These are phyloP conservation scores for Aspergillus clavatus DNA, from an alignment of 2,329 filamentous ascomycete genomes.

Conservation along the genomic window DNA sequence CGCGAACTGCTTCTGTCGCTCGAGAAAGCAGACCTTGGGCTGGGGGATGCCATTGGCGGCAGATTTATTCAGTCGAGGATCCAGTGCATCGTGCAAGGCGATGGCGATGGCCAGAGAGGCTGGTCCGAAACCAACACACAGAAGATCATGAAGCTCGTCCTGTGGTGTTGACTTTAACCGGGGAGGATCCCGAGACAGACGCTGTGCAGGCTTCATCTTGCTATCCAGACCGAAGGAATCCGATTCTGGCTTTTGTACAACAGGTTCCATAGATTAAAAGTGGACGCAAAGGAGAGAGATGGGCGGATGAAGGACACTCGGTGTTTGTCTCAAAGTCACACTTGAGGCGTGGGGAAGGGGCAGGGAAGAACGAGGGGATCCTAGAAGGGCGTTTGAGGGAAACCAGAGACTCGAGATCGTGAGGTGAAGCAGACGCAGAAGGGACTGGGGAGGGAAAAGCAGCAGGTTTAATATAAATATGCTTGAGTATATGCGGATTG, in stretches of 20 bases:
- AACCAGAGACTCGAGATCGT: too few relatives aligned
- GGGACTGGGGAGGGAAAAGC: background rate
- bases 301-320: background rate
- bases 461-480: background rate
- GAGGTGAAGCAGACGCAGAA: background rate
- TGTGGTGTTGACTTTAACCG: conserved; percentile 51
- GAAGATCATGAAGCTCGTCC: conserved; percentile 70
- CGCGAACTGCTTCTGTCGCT: conserved; percentile 75
- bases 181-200: conserved; percentile 27
- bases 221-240: conserved; percentile 19
- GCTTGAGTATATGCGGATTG: too few relatives aligned
- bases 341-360: conserved; percentile 8
- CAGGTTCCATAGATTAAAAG: conserved; percentile 17
- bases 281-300: conserved; percentile 3
- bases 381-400: too few relatives aligned
- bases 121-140: conserved; percentile 90
- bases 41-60: conserved; percentile 34
- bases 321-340: conserved; percentile 5
- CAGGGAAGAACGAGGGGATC: too few relatives aligned
- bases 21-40: conserved; percentile 79
- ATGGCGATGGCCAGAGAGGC: conserved; percentile 86
- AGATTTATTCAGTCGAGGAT: conserved; percentile 40
- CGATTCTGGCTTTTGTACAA: conserved; percentile 22
- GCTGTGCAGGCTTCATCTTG: conserved; percentile 21
- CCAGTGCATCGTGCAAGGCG: conserved; percentile 76